Evolutionary conservation across 1,139 yeast genomes (phyloP), one percentile per base, ranked within the genome.

Genomic region (Kodamaea alishanica): DNA sequence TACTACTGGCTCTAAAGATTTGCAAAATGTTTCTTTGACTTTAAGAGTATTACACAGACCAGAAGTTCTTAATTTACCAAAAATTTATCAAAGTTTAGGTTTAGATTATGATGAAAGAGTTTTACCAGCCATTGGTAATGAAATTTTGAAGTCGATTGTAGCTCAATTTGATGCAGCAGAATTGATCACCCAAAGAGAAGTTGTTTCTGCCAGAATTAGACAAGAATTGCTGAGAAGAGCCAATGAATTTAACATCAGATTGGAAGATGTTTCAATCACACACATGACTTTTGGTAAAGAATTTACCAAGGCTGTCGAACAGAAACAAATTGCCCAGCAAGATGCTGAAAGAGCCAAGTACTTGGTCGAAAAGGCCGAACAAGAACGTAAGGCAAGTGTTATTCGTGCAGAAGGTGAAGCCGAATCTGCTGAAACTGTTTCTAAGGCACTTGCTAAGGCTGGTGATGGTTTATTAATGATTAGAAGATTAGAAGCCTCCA

Each of bases 331-430:
- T 65, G 98, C 98, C 26, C 98, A 92, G 70, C 98, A 94, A 67
- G 98, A 94, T 59, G 97, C 99, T 22, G 98, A 94, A 69, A 79
- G 98, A 54, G 97, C 97, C 43, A 84, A 86, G 57, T 94, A 80
- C 61, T 74, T 89, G 45, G 99, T 94, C 38, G 97, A 90, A 60
- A 86, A 84, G 63, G 98, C 98, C 5, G 97, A 92, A 64, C 99
- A 94, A 66, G 97, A 92, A 65, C 81, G 95, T 62, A 90, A 84
- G 62, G 98, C 98, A 4, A 74, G 86, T 40, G 89, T 94, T 54
- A 92, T 92, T 49, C 80, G 97, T 54, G 99, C 99, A 23, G 98
- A 94, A 66, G 99, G 98, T 65, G 99, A 94, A 67, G 98, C 98
- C 32, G 98, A 94, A 65, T 88, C 96, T 41, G 99, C 97, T 6